phyloP scores from a whole-genome alignment of 2,329 filamentous ascomycete species.

The Colletotrichum sp. region DNA sequence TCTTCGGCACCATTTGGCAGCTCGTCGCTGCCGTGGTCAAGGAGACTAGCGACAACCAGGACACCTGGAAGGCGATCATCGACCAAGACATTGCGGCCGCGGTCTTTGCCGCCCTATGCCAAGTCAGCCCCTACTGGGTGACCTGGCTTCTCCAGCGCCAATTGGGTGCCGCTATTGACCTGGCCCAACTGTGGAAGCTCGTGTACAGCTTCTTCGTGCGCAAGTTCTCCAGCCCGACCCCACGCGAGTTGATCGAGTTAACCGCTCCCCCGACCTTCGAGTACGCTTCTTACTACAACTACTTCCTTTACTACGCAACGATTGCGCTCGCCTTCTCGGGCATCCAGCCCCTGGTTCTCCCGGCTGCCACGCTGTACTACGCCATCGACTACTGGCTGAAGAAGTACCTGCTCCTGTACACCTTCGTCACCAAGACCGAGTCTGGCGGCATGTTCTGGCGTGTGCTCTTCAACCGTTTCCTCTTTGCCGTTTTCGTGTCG shows the following conservation, averaged over 20 bases:
- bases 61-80: slow-evolving; percentile 73
- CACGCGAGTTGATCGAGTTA: slow-evolving; percentile 87
- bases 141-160: slow-evolving; percentile 93
- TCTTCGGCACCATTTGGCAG: slow-evolving; percentile 83
- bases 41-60: slow-evolving; percentile 55
- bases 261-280: slow-evolving; percentile 93
- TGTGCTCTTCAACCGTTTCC: slow-evolving; percentile 87
- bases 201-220: slow-evolving; percentile 85
- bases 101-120: slow-evolving; percentile 77
- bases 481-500: slow-evolving; percentile 80
- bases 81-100: slow-evolving; percentile 66
- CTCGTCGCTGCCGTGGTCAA: slow-evolving; percentile 72
- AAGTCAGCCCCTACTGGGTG: slow-evolving; percentile 90
- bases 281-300: slow-evolving; percentile 97
- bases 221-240: slow-evolving; percentile 86
- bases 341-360: slow-evolving; percentile 86
- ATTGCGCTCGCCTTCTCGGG: slow-evolving; percentile 85
- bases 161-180: slow-evolving; percentile 88
- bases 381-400: slow-evolving; percentile 85
- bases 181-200: slow-evolving; percentile 87
- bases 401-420: slow-evolving; percentile 93
- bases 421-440: slow-evolving; percentile 96
- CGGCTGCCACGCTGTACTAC: slow-evolving; percentile 90
- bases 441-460: slow-evolving; percentile 95
- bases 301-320: slow-evolving; percentile 93